Conservation (phyloP, 768 basidiomycete species). For the Rhodotorula sphaerocarpa region DNA sequence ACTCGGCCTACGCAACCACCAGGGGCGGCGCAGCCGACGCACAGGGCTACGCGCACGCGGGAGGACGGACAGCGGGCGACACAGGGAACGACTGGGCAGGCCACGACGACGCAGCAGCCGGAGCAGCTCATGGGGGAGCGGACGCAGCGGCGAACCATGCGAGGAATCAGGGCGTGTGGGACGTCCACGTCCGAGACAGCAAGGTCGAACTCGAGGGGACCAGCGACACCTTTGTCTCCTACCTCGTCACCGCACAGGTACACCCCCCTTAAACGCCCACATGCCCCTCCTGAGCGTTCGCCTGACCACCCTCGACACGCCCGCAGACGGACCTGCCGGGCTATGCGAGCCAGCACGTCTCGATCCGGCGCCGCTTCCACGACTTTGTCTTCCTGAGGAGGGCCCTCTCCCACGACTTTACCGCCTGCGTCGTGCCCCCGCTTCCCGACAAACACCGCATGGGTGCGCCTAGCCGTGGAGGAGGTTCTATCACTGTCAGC, state of each 20-base stretch:
- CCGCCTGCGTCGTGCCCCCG: slow-evolving; percentile 94
- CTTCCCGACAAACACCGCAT: slow-evolving; percentile 93
- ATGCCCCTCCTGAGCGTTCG: neutral
- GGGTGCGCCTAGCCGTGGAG: slow-evolving; percentile 68
- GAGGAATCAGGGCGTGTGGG: neutral
- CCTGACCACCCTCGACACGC: neutral
- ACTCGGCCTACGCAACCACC: neutral
- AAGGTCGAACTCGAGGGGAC: slow-evolving; percentile 93
- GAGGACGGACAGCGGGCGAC: neutral
- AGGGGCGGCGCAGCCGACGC: neutral
- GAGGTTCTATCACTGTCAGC: too few relatives aligned
- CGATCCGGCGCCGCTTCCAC: slow-evolving; percentile 79
- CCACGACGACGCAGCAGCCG: neutral
- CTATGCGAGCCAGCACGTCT: slow-evolving; percentile 67
- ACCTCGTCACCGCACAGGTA: slow-evolving; percentile 81
- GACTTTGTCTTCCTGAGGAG: slow-evolving; percentile 93
- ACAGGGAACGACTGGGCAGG: too few relatives aligned
- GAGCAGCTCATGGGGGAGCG: neutral
- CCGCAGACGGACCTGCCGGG: slow-evolving; percentile 77
- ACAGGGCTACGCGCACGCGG: neutral
- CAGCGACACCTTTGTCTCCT: slow-evolving; percentile 94
- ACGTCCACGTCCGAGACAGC: slow-evolving; percentile 65
- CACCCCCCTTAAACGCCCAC: slow-evolving; percentile 29
- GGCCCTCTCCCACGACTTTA: slow-evolving; percentile 80
- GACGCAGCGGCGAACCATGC: too few relatives aligned